Base-by-base conservation (phyloP, 805 yeast genomes). In the Metschnikowia corniflorae region DNA sequence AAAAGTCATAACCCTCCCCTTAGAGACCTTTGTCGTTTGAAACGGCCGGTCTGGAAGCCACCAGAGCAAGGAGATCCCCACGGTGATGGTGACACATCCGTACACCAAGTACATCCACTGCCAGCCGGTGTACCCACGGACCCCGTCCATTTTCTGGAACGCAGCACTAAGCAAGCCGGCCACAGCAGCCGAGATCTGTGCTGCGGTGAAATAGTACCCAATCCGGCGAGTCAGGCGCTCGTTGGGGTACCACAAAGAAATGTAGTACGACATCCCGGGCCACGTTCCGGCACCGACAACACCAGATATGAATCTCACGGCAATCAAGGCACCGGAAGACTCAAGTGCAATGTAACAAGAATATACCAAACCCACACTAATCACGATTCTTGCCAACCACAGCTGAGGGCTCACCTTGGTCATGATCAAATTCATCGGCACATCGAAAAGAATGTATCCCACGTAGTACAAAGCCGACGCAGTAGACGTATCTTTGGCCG, bases 171-270 rank as follows among this genome's bases (percentile, higher is more conserved):
- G 86, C 37, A 86, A 71, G 26, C 95, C 95, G 7, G 89, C 88
- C 7, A 78, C 91, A n/a, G 95, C 79, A 1, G 95, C 89, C 29
- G 89, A 79, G n/a, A 86, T 57, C 60, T 86, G 96, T 1, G 96
- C 94, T 15, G 96, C 96, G 1, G 95, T 86, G 60, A 82, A 86
- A 59, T 86, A 86, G 62, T 82, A 86, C 2, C 96, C 96, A 44
- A 86, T 82, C 54, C 96, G 69, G 45, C 76, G 73, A 2, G 94
- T 84, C 47, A 79, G 75, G 42, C 93, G 68, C 31, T 82, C 79
- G 35, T 80, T 75, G 2, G 95, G 95, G 53, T 86, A 86, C 91
- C 94, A 86, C 50, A 86, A 63, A 0, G 89, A 77, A 28, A 86
- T 70, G 53, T 86, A 86, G 60, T 86, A 86, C 16, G 87, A 77